Evolutionary conservation across 2,329 filamentous ascomycete species (phyloP).

Genomic region (Cercospora beticola): DNA sequence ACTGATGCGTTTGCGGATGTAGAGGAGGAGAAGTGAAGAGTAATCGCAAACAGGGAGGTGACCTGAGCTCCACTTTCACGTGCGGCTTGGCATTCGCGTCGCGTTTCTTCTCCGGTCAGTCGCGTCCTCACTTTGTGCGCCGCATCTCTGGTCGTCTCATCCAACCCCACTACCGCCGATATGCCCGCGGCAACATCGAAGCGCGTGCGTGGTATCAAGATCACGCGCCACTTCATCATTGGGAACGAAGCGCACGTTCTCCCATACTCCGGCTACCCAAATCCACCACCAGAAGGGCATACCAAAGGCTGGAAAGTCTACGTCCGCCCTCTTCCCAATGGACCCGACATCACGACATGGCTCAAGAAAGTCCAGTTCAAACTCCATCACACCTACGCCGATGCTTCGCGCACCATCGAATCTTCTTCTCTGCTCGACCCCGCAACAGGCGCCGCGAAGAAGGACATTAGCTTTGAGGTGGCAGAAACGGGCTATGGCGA

Average conservation of each 20-base stretch:
- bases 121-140: neutral
- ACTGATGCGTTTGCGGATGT: too few species aligned
- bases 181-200: constrained; percentile 41
- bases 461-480: constrained; percentile 68
- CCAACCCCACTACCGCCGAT: neutral
- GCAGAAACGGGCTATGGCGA: constrained; percentile 96
- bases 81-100: constrained; percentile 1
- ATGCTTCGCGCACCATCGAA: constrained; percentile 82
- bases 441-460: constrained; percentile 6
- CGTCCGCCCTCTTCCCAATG: constrained; percentile 83
- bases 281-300: constrained; percentile 79
- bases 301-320: constrained; percentile 97
- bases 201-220: constrained; percentile 37
- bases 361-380: constrained; percentile 97
- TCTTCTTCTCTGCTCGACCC: constrained; percentile 39
- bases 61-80: neutral
- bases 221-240: constrained; percentile 45
- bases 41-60: too few species aligned
- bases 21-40: too few species aligned
- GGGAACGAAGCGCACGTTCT: constrained; percentile 55
- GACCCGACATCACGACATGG: constrained; percentile 87
- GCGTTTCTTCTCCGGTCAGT: neutral
- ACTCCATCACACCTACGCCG: constrained; percentile 93
- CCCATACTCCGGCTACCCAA: constrained; percentile 73
- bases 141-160: neutral